Evolutionary conservation across 2,329 filamentous ascomycete species (phyloP), one percentile per base, ranked within the genome.

Genomic region (Cercospora zeina): DNA sequence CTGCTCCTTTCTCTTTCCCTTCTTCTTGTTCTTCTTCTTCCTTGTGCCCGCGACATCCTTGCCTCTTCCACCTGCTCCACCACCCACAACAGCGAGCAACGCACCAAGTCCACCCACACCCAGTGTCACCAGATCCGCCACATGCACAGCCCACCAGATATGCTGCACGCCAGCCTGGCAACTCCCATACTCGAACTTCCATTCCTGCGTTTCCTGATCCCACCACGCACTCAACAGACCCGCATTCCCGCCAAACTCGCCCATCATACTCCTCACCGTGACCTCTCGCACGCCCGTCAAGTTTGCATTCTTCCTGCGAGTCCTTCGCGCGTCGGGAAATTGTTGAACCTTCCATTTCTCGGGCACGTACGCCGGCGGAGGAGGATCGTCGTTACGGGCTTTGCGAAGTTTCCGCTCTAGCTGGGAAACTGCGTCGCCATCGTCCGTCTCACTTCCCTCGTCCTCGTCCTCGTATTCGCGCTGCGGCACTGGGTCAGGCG

Each of bases 261-360:
- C 95, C 95, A 99, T 99, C 92, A 99, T 97, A 76, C 91, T 96
- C 62, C 93, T 87, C 1, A 99, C 89, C 0, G 95, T 99, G 67
- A 97, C 86, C 77, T 99, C 95, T 30, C 93, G 83, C 5, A 97
- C 80, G 0, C 89, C 89, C 0, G 89, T 85, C 39, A 62, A 34
- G 16, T 27, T 55, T 14, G 58, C 34, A 47, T 67, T 56, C 24
- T 34, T 33, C 24, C 50, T 39, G 1, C 49, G 30, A n/a, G 59
- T 37, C 24, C 65, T 65, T 5, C 54, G 55, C 8, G 65, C 58
- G 33, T 67, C 24, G 14, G 45, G 33, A 39, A 65, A 68, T 16
- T 51, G 54, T 19, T 49, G 49, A 11, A 69, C 68, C 37, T 64
- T 34, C 71, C 72, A 73, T 50, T 57, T 54, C 11, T 64, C 58